Base-by-base conservation (phyloP, 495 filamentous ascomycete genomes). In the Neohortaea acidophila region DNA sequence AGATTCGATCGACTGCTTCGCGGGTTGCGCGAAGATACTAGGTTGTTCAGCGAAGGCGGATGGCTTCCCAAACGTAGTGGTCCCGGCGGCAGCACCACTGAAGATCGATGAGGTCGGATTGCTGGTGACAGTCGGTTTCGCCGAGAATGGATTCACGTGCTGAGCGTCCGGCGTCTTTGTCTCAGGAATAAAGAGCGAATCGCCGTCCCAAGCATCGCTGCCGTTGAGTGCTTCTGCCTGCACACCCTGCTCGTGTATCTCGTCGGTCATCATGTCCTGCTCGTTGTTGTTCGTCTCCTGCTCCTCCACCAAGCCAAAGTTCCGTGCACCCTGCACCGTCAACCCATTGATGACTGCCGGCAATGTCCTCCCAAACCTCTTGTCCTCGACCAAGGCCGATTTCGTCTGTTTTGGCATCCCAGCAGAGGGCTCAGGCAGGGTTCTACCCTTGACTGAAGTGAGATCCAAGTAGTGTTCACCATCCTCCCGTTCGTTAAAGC, bases 401-500 rank as follows among this genome's bases (percentile, higher is more conserved):
- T 35, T 44, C 41, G 45, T 39, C 22, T 52, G 48, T 23, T 46
- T 33, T 10, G 35, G 29, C 20, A 48, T n/a, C 11, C 36, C 37
- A 12, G 20, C 29, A 13, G 33, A 15, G 17, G 48, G 45, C 38
- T 38, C 38, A 4, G 40, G 46, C 14, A 55, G 30, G 1, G 38
- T 29, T 18, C 19, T 35, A 9, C 36, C 45, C 13, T 21, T 37
- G 5, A 48, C 36, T 9, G 51, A 51, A n/a, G 22, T 33, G 12
- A 60, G 40, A 33, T 61, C 54, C 14, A 65, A 41, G 33, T 47
- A 59, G 11, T 26, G 13, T 2, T 40, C 30, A 3, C 58, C 59
- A 39, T 57, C 51, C 17, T 37, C 45, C 21, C 43, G 24, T 10
- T 69, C 54, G 11, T 61, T 52, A 24, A 92, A 68, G 18, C 64